Percentiles rank a stretch among this genome's conserved stretches.
Conservation (phyloP, 2,329 filamentous ascomycete genomes). For the Hypoxylon sp. region DNA sequence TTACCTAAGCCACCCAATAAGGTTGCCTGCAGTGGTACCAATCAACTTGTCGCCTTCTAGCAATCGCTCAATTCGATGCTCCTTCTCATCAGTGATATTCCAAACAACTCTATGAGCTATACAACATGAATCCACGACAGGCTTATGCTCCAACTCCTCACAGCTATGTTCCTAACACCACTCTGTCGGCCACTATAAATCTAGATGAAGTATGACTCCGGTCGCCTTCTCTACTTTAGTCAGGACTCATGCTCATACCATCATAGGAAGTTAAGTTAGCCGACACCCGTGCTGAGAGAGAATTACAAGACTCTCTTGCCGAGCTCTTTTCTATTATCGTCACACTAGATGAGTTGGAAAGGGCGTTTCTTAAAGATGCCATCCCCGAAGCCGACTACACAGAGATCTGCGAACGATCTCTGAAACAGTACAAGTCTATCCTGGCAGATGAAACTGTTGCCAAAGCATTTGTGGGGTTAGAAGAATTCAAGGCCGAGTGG, state of each 20-base stretch:
- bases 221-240: conserved; percentile 14
- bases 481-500: conserved; percentile 93
- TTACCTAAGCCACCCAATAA: conserved; percentile 19
- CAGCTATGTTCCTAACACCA: conserved; percentile 89
- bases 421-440: conserved; percentile 98
- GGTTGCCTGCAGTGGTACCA: conserved; percentile 10
- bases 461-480: conserved; percentile 87
- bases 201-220: conserved; percentile 80
- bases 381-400: conserved; percentile 94
- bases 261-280: conserved; percentile 91
- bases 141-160: conserved; percentile 91
- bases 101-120: neutral
- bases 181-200: conserved; percentile 89
- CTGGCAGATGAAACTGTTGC: conserved; percentile 91
- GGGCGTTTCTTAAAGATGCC: conserved; percentile 96
- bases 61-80: neutral
- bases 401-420: conserved; percentile 91
- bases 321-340: conserved; percentile 98
- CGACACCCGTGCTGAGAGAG: conserved; percentile 87
- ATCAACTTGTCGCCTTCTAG: conserved; percentile 5
- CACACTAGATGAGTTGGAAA: conserved; percentile 94
- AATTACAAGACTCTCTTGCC: conserved; percentile 94
- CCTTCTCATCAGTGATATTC: conserved; percentile 10
- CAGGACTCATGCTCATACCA: conserved; percentile 26
- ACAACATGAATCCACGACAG: conserved; percentile 70